phyloP scores from a whole-genome alignment of 1,139 yeast genomes.

The Geotrichum reessii region DNA sequence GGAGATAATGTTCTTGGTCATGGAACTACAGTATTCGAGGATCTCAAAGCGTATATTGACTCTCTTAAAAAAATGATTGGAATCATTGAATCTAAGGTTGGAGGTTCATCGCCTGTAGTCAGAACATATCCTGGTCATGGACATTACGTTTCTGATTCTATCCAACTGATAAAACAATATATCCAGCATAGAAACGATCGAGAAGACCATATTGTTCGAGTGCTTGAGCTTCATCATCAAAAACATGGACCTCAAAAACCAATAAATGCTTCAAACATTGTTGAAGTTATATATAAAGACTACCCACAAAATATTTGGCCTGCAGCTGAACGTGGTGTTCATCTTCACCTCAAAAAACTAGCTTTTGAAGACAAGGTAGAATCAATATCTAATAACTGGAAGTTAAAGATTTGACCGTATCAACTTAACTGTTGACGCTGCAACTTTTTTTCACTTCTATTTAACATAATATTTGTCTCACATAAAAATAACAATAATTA shows the following conservation, averaged over 20 bases:
- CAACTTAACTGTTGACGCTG: background rate
- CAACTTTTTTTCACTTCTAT: no score
- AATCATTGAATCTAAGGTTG: slow-evolving; percentile 18
- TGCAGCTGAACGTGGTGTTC: slow-evolving; percentile 35
- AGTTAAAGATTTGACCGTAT: background rate
- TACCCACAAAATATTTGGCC: slow-evolving; percentile 27
- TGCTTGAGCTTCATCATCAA: slow-evolving; percentile 18
- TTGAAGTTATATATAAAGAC: slow-evolving; percentile 32
- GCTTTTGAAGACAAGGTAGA: slow-evolving; percentile 23
- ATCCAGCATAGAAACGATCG: slow-evolving; percentile 36
- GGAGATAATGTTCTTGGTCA: slow-evolving; percentile 40
- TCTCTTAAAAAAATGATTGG: slow-evolving; percentile 31
- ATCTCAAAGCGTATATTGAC: slow-evolving; percentile 32
- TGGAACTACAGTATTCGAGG: slow-evolving; percentile 37
- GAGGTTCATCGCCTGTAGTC: slow-evolving; percentile 5
- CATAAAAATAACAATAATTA: background rate
- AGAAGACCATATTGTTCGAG: slow-evolving; percentile 32
- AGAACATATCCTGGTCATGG: slow-evolving; percentile 40
- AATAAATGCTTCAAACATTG: slow-evolving; percentile 26
- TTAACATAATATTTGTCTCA: no score
- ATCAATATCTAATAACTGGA: slow-evolving; percentile 2
- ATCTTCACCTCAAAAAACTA: slow-evolving; percentile 34
- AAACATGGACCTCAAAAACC: slow-evolving; percentile 12
- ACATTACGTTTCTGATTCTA: slow-evolving; percentile 33
- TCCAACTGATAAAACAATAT: slow-evolving; percentile 32